Base-by-base conservation (phyloP, 306 rosid genomes). In the Mimosa pudica region DNA sequence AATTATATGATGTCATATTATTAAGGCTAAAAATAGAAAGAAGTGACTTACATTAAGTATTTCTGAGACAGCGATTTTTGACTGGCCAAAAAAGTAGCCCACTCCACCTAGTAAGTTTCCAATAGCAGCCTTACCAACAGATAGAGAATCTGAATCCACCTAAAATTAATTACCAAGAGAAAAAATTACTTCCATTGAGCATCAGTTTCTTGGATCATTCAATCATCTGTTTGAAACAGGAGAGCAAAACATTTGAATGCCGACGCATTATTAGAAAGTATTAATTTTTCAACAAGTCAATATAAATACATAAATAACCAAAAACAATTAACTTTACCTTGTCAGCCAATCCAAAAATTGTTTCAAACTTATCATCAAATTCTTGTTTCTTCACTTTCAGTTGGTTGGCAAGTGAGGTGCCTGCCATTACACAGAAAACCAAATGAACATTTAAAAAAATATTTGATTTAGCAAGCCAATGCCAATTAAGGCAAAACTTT, bases 21-120 rank as follows among this genome's bases (percentile, higher is more conserved):
- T 54, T 35, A 75, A 65, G 61, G 62, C 65, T 51, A 65, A 38
- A 69, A 79, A 38, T 10, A 83, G 57, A 63, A 24, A 54, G 42
- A 82, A 67, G 78, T 70, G 70, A 81, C 97, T 88, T 86, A 93
- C 99, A 76, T 86, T 73, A 70, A 79, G 70, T 66, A 80, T 77
- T 86, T 79, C 82, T 13, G 91, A 77, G 30, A 86, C 77, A 4
- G 92, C 87, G 81, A 93, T 95, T 87, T 84, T 91, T 77, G 97
- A 95, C 88, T 82, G 97, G 78, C 99, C 99, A 84, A 88, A 95
- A 89, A 90, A 95, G 87, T 93, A 95, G 82, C 99, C 96, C 3
- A 95, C 89, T 81, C 99, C 99, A 83, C 98, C 99, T 81, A 95
- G 81, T 78, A 95, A 81, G 84, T 90, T 95, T 77, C 93, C 97